Percentiles rank a stretch among this genome's conserved stretches.
Evolutionary conservation across 257 asterid genomes (phyloP).

Genomic region (Petunia secreta): DNA sequence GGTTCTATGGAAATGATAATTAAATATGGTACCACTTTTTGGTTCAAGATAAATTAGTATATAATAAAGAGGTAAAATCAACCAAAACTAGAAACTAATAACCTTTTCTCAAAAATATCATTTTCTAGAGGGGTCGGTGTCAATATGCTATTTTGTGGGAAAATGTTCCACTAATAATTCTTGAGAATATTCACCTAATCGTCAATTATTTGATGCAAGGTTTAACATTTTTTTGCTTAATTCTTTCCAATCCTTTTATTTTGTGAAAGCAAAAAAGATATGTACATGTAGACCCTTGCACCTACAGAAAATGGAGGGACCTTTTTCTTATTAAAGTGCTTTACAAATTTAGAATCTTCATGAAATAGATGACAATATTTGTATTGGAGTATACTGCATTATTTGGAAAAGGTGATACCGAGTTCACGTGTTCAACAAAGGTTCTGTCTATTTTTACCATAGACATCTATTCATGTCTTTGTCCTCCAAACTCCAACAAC

Average conservation of each 20-base stretch:
- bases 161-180: background rate
- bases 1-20: no score
- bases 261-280: background rate
- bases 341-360: background rate
- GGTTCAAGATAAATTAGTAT: no score
- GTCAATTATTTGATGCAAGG: constrained; percentile 7
- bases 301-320: background rate
- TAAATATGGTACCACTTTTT: no score
- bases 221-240: background rate
- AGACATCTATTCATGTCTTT: no score
- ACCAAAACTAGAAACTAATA: no score
- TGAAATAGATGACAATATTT: background rate
- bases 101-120: no score
- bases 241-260: background rate
- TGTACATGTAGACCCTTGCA: background rate
- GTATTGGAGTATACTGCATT: background rate
- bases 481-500: no score
- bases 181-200: constrained; percentile 20
- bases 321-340: background rate
- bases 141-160: background rate
- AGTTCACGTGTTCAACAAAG: constrained; percentile 19
- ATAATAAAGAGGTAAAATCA: no score
- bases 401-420: background rate
- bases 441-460: background rate
- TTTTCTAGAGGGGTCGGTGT: background rate